Evolutionary conservation across 2,329 filamentous ascomycete species (phyloP).

Genomic region (Dactylellina parvicollis): DNA sequence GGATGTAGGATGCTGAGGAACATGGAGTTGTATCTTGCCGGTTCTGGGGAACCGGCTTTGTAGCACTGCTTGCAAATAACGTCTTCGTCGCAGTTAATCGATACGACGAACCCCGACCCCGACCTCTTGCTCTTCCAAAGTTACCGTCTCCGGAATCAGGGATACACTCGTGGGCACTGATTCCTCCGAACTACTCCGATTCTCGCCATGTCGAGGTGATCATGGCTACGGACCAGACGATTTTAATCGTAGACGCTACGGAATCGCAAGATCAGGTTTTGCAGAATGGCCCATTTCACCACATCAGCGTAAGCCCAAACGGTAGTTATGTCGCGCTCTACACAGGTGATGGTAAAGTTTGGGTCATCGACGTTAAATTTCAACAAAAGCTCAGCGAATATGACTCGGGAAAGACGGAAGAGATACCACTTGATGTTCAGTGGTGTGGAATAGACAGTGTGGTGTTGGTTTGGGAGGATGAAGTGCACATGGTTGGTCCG

Average conservation of each 20-base stretch:
- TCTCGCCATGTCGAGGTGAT: constrained; percentile 93
- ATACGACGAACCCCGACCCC: constrained; percentile 90
- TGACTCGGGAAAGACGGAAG: constrained; percentile 76
- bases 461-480: constrained; percentile 95
- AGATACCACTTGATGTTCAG: constrained; percentile 86
- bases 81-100: constrained; percentile 84
- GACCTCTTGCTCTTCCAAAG: constrained; percentile 74
- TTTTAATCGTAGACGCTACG: constrained; percentile 85
- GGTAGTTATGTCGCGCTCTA: constrained; percentile 89
- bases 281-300: constrained; percentile 89
- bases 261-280: constrained; percentile 92
- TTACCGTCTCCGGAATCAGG: constrained; percentile 68
- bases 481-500: constrained; percentile 91
- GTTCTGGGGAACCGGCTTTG: constrained; percentile 92
- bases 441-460: constrained; percentile 98
- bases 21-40: constrained; percentile 86
- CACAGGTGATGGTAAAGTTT: constrained; percentile 82
- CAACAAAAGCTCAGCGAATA: constrained; percentile 92
- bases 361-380: constrained; percentile 95
- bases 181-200: constrained; percentile 86
- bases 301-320: constrained; percentile 90
- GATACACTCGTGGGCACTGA: constrained; percentile 87
- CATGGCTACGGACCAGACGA: constrained; percentile 81
- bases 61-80: constrained; percentile 89
- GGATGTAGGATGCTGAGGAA: constrained; percentile 77